Evolutionary conservation across 1,284 basidiomycete species (phyloP), one percentile per base, ranked within the genome.

Genomic region (Ustilago loliicola): DNA sequence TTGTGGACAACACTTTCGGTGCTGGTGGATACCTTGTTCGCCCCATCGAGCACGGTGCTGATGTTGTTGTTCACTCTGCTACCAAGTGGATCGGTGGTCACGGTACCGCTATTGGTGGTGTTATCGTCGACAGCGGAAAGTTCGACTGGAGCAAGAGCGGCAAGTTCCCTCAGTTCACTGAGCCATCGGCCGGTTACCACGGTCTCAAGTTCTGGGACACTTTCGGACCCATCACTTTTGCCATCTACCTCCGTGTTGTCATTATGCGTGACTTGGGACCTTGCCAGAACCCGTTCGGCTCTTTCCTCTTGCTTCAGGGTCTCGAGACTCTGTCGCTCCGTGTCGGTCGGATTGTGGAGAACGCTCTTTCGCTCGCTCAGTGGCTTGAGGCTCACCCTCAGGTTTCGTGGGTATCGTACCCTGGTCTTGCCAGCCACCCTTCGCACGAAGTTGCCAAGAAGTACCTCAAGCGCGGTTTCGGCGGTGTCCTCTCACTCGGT

Each of bases 1-100:
- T 95, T 30, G 94, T 95, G 0, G 94, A 96, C 87, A 96, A 96
- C 87, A 95, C 94, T 0, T 95, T 95, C 80, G 94, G 94, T 72
- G 92, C 93, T 86, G 93, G 92, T 80, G 91, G 92, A 19, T 94
- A 92, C 83, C 88, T 93, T 40, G 86, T 92, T 62, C 89, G 90
- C 4, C 93, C 94, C 11, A 91, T 95, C 66, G 90, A 92, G 29
- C 89, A 91, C 74, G 94, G 94, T 29, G 94, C 93, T 50, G 92
- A 96, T 82, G 93, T 96, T 66, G 89, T 95, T 89, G 92, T 94
- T 8, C 92, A 95, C 87, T 93, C 91, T 68, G 93, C 93, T 0
- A 95, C 94, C 3, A 95, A 96, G 86, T 95, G 94, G 94, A 94
- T 95, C 59, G 92, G 93, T 32, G 93, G 94, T 0, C 94, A 94